phyloP scores from a whole-genome alignment of 371 early-diverging fungal genomes.

The Umbelopsis sp. region DNA sequence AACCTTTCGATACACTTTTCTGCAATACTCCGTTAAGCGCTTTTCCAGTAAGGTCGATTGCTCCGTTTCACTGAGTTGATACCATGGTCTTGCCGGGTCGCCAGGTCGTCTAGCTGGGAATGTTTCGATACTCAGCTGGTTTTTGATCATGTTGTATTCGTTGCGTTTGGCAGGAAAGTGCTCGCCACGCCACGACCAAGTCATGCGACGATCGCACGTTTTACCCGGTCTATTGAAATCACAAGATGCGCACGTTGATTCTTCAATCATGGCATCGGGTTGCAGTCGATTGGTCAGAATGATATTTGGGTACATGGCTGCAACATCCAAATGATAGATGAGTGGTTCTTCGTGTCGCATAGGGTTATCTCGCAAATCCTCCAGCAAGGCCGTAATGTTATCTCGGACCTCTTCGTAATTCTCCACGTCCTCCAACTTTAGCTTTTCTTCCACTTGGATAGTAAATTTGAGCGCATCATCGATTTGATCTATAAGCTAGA shows the following conservation, averaged over 20 bases:
- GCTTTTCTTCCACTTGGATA: constrained; percentile 82
- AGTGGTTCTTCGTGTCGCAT: constrained; percentile 81
- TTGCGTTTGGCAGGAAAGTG: constrained; percentile 89
- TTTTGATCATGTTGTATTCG: constrained; percentile 92
- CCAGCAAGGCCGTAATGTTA: constrained; percentile 50
- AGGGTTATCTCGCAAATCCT: constrained; percentile 74
- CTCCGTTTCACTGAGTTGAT: constrained; percentile 66
- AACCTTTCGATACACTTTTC: constrained; percentile 89
- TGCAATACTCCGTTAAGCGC: constrained; percentile 87
- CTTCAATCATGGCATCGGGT: constrained; percentile 96
- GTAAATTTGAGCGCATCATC: constrained; percentile 92
- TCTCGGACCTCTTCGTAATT: constrained; percentile 79
- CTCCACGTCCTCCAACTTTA: constrained; percentile 65
- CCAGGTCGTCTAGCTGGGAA: constrained; percentile 69
- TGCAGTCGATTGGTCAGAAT: constrained; percentile 99
- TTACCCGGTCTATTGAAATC: constrained; percentile 91
- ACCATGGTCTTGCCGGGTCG: constrained; percentile 68
- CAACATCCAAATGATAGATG: constrained; percentile 99
- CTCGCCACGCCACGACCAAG: constrained; percentile 99
- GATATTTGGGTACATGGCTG: constrained; percentile 99
- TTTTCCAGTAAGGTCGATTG: constrained; percentile 78
- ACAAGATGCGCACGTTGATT: constrained; percentile 93
- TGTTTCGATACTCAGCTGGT: constrained; percentile 82
- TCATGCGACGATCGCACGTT: constrained; percentile 94
- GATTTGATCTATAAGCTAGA: constrained; percentile 84